Base-by-base conservation (phyloP, 495 filamentous ascomycete genomes). In the Alectoria sarmentosa region DNA sequence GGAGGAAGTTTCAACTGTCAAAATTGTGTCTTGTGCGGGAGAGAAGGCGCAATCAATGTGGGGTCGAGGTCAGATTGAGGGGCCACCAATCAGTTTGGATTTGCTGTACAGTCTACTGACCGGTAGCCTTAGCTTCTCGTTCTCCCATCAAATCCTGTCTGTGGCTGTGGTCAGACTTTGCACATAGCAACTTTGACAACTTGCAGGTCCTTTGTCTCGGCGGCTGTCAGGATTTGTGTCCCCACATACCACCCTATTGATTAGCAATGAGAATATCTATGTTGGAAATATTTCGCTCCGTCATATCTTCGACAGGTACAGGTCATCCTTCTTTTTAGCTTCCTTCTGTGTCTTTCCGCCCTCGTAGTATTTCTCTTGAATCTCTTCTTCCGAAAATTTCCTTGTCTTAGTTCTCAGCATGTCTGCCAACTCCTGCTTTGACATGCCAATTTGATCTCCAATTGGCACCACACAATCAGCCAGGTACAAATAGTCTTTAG, bases 401-500 rank as follows among this genome's bases (percentile, higher is more conserved):
- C 80, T 76, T 23, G 87, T 88, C 76, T 86, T 86, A 17, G 70
- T 75, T 63, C 78, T 78, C 63, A 90, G 70, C 85, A 90, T 83
- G 23, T 78, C 81, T 32, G 80, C 86, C 28, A 80, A 73, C 73
- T 90, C 78, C 49, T 81, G 77, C 63, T 82, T 69, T 6, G 75
- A 84, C 85, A 88, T 82, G 21, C 73, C 71, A 54, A 84, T 80
- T 76, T 90, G 88, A 21, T 86, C 80, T 4, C 86, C 86, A 5
- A 90, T 87, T 1, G 88, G 88, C 49, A 90, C 84, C 30, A 90
- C 71, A 63, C 85, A 82, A 58, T 76, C 76, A 4, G 88, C 88
- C 14, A 90, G 77, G 67, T 85, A 73, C 23, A 71, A 70, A 65
- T 90, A 90, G 69, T 90, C 79, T 72, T 86, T 87, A 52, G 74